Evolutionary conservation across 148 eudicot genomes (phyloP), one percentile per base, ranked within the genome.

Genomic region (Chenopodium formosanum): DNA sequence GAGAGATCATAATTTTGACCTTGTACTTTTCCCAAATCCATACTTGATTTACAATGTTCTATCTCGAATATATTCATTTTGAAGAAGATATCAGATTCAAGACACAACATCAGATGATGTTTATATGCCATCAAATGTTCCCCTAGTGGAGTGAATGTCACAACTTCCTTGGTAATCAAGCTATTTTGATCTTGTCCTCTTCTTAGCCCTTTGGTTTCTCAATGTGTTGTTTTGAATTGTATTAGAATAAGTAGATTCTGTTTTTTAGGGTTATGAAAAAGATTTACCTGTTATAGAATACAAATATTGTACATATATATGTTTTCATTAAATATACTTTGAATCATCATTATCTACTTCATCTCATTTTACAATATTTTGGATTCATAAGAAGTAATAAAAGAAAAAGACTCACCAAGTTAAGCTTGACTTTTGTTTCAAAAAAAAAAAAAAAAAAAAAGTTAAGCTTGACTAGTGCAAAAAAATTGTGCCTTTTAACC

Each of bases 1-100:
- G 75, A 72, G 75, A 72, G 52, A n/a, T 72, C 52, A 46, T 72
- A n/a, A 44, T 72, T 44, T 31, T 72, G 53, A 19, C 53, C 56
- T 17, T n/a, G 1, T 72, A 72, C 75, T 72, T 72, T n/a, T 72
- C 75, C 37, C 75, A 72, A 46, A 46, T 72, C 29, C 6, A n/a
- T 46, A 72, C 75, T 2, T 72, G 75, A 72, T 44, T 20, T 16
- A 72, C 17, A 44, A 20, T 9, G 52, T 7, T 46, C 7, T 72
- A 44, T 7, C 53, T 70, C 22, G 50, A 70, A 37, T 70, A 72
- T 46, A 23, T 34, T 1, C 75, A 9, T 22, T 9, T 8, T 72
- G 75, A 20, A 22, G 53, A 46, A 34, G 56, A 11, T 46, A 44
- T 44, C 31, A 72, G 56, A 16, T 58, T 58, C 63, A 58, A 14